Evolutionary conservation across 768 basidiomycete species (phyloP).

Genomic region (Fomitopsis pulvina): DNA sequence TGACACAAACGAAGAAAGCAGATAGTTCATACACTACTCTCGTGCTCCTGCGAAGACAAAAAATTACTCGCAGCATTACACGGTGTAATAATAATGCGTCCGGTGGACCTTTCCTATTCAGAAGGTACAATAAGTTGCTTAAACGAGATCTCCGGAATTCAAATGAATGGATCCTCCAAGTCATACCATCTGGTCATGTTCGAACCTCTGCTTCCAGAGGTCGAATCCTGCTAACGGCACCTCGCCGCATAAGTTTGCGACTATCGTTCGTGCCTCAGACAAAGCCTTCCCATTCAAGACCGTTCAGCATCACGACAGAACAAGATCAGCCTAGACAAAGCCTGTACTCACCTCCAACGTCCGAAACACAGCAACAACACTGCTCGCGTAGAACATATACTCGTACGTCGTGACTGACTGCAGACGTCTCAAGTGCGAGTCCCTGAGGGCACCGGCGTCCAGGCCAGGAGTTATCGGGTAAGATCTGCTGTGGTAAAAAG

Average conservation of each 20-base stretch:
- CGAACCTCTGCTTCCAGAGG: slow-evolving; percentile 32
- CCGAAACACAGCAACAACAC: slow-evolving; percentile 33
- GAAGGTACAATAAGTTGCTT: no score
- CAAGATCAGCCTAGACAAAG: neutral
- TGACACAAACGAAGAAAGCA: no score
- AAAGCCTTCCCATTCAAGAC: no score
- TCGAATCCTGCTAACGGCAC: slow-evolving; percentile 32
- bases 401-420: slow-evolving; percentile 20
- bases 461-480: slow-evolving; percentile 6
- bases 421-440: neutral
- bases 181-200: slow-evolving; percentile 20
- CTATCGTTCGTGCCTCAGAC: slow-evolving; percentile 31
- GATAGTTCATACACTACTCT: no score
- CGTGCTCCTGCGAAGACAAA: no score
- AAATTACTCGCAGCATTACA: no score
- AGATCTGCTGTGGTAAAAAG: slow-evolving; percentile 34
- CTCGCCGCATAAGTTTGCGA: slow-evolving; percentile 33
- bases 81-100: no score
- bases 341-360: slow-evolving; percentile 23
- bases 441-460: neutral
- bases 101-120: no score
- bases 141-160: no score
- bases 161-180: no score
- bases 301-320: neutral
- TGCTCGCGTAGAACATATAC: slow-evolving; percentile 35